phyloP scores from a whole-genome alignment of 495 filamentous ascomycete genomes.

The Podospora didyma region DNA sequence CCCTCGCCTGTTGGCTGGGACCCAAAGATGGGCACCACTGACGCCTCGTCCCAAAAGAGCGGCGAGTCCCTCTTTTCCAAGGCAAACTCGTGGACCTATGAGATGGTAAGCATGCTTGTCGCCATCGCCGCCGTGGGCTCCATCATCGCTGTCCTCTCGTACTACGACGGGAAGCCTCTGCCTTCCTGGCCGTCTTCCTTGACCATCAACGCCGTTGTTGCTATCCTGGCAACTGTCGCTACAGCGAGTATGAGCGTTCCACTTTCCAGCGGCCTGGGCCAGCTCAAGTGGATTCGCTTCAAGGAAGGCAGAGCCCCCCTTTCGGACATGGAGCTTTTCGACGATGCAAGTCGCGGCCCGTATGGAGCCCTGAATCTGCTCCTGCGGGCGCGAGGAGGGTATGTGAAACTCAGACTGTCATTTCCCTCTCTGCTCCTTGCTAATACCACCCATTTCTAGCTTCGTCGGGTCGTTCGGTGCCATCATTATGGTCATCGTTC shows the following conservation, averaged over 20 bases:
- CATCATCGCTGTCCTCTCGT: constrained; percentile 35
- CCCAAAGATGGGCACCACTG: neutral
- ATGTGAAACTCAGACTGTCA: neutral
- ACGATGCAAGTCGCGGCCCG: constrained; percentile 43
- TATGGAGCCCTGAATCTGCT: constrained; percentile 36
- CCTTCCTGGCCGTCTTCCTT: constrained; percentile 40
- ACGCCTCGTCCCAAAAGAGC: neutral
- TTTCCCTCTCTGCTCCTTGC: neutral
- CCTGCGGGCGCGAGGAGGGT: constrained; percentile 21
- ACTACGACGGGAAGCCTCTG: constrained; percentile 36
- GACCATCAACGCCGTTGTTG: constrained; percentile 15
- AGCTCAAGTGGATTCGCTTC: constrained; percentile 50
- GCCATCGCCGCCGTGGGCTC: constrained; percentile 18
- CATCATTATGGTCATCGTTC: constrained; percentile 35
- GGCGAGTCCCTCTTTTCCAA: constrained; percentile 3
- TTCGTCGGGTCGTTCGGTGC: constrained; percentile 37
- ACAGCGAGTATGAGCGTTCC: constrained; percentile 35
- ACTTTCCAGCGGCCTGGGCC: constrained; percentile 36
- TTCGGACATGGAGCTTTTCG: constrained; percentile 40
- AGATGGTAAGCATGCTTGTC: constrained; percentile 15
- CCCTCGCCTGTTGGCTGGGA: neutral
- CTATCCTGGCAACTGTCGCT: constrained; percentile 9
- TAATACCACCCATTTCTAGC: neutral
- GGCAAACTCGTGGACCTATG: constrained; percentile 18
- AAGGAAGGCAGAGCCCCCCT: constrained; percentile 32